Conservation (phyloP, 1,139 yeast genomes). For the Hansenula lynferdii region DNA sequence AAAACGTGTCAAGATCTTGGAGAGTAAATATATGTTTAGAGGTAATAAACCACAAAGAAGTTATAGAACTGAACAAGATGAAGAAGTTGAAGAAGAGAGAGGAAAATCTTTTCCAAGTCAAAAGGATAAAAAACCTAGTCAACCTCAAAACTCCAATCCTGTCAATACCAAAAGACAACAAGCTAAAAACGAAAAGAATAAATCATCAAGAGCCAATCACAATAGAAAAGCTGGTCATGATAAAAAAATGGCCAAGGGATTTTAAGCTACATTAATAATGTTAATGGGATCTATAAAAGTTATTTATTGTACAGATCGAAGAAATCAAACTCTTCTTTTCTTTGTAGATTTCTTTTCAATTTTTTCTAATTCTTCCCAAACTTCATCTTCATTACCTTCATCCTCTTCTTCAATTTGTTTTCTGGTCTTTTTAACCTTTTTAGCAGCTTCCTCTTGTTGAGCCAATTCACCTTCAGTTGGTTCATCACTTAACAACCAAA, state of each 20-base stretch:
- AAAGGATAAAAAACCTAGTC: slow-evolving; percentile 4
- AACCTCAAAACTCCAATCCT: slow-evolving; percentile 3
- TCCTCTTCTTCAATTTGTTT: slow-evolving; percentile 23
- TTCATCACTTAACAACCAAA: slow-evolving; percentile 39
- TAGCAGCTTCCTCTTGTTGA: slow-evolving; percentile 25
- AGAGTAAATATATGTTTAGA: slow-evolving; percentile 51
- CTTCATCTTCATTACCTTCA: slow-evolving; percentile 25
- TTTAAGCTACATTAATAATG: no score
- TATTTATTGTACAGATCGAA: background rate
- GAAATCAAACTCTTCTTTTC: slow-evolving; percentile 15
- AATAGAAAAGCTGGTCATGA: slow-evolving; percentile 59
- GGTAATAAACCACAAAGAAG: slow-evolving; percentile 14
- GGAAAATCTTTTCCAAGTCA: slow-evolving; percentile 3
- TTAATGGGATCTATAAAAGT: no score
- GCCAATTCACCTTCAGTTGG: slow-evolving; percentile 18
- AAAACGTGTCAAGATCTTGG: slow-evolving; percentile 51
- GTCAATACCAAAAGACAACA: slow-evolving; percentile 27
- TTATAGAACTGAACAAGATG: slow-evolving; percentile 10
- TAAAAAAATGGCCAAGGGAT: slow-evolving; percentile 40
- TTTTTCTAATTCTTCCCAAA: slow-evolving; percentile 23
- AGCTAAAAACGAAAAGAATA: slow-evolving; percentile 49
- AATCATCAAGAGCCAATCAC: slow-evolving; percentile 56
- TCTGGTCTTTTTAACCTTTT: slow-evolving; percentile 31
- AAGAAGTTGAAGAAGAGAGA: slow-evolving; percentile 2
- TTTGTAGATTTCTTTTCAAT: slow-evolving; percentile 13